Evolutionary conservation across 306 rosid genomes (phyloP), one percentile per base, ranked within the genome.

Genomic region (Comarum palustre): DNA sequence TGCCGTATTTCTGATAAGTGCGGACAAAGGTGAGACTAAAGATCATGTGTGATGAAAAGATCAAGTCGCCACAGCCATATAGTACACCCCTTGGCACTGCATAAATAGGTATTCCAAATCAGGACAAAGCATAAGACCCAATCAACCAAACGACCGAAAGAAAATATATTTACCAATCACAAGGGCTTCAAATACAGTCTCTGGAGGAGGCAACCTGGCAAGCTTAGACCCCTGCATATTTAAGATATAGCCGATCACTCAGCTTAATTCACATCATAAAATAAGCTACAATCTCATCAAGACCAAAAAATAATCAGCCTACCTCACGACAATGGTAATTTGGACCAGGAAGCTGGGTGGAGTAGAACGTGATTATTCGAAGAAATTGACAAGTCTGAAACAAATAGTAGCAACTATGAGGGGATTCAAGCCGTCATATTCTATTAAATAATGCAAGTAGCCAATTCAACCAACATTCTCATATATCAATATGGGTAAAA

Each of bases 281-380:
- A n/a, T 27, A 31, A 16, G 22, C 16, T 3, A 36, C 10, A 36
- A 2, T 63, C 20, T 8, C 75, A 42, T 39, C 42, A 57, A 27
- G 55, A 55, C 36, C 41, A 38, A 36, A 55, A 39, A 39, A 71
- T 54, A 71, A 36, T 59, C 46, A 12, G 58, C 11, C 77, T 88
- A 95, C 99, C 99, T 84, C 96, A 12, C 96, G 96, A 68, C 99
- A 95, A 75, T 95, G 99, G 78, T 95, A 95, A 82, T 95, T 95
- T 63, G 99, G 99, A 81, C 99, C 99, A 10, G 99, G 99, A 85
- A 95, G 99, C 77, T 91, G 99, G n/a, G 99, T 95, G 2, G 96
- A 81, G 86, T 95, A 95, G 85, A 95, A 95, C 61, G 99, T 91
- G 69, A 88, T 54, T 66, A 95, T 87, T 14, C 99, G 95, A 42